phyloP scores from a whole-genome alignment of 2,329 filamentous ascomycete genomes.

The Trichophyton simii region DNA sequence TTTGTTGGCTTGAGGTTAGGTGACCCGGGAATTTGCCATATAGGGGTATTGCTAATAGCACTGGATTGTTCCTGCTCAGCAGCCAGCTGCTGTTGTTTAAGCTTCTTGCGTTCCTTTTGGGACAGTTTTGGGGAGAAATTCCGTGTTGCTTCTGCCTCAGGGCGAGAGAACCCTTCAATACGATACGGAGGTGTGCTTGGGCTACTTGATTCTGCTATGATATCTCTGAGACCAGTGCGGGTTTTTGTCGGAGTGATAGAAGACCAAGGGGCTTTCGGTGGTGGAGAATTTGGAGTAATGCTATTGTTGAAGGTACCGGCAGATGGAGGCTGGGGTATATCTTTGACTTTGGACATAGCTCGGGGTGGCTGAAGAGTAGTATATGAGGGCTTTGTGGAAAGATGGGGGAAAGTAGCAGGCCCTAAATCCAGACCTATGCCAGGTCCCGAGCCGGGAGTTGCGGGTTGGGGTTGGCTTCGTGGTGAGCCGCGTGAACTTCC shows the following conservation, averaged over 20 bases:
- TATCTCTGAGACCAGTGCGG: constrained; percentile 63
- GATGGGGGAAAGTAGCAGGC: neutral
- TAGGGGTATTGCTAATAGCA: neutral
- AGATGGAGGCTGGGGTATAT: neutral
- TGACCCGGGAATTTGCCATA: constrained; percentile 50
- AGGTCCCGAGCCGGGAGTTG: neutral
- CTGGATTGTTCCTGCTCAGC: constrained; percentile 33
- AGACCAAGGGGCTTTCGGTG: constrained; percentile 39
- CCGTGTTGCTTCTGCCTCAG: constrained; percentile 27
- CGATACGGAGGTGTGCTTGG: constrained; percentile 42
- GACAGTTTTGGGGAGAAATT: constrained; percentile 53
- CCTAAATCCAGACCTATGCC: neutral
- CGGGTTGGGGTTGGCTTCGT: neutral
- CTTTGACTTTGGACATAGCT: neutral
- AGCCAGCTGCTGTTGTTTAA: constrained; percentile 52
- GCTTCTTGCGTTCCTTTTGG: constrained; percentile 82
- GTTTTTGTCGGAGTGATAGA: constrained; percentile 42
- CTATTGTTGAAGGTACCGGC: constrained; percentile 16
- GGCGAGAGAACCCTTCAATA: constrained; percentile 36
- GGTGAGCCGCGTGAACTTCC: neutral
- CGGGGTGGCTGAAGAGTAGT: neutral
- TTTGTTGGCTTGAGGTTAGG: constrained; percentile 18
- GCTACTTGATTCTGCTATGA: constrained; percentile 53
- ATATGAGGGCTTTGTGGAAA: neutral
- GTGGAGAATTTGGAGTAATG: constrained; percentile 13